Evolutionary conservation across 139 green algal genomes (phyloP).

Genomic region (Spirogloea muscicola): DNA sequence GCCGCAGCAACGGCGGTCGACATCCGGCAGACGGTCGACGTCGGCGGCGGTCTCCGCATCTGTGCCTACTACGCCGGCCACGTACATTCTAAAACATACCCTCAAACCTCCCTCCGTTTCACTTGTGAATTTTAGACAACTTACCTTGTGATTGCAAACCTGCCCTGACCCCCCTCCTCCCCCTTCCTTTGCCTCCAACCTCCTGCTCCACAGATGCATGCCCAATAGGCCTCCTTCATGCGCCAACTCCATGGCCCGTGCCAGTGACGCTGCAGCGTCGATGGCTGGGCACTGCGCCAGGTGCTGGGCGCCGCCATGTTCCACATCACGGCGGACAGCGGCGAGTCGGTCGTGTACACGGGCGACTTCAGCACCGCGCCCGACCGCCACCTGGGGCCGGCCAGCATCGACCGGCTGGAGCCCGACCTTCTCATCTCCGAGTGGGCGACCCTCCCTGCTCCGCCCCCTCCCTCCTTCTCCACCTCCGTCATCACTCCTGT

Average conservation of each 20-base stretch:
- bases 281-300: conserved; percentile 46
- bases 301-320: conserved; percentile 70
- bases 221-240: background rate
- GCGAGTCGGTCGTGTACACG: too few relatives aligned
- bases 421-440: background rate
- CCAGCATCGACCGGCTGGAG: background rate
- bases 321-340: conserved; percentile 37
- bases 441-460: background rate
- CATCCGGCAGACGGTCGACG: conserved; percentile 13
- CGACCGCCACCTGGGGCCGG: background rate
- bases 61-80: conserved; percentile 62
- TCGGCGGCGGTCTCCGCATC: conserved; percentile 45
- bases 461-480: background rate
- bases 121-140: too few relatives aligned
- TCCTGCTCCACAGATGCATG: background rate
- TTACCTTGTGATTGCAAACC: too few relatives aligned
- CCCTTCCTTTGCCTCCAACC: background rate
- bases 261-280: too few relatives aligned
- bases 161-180: background rate
- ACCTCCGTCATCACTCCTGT: background rate
- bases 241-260: background rate
- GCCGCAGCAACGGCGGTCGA: background rate
- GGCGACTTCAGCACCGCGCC: background rate
- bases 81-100: background rate
- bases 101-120: background rate